Percentiles rank a stretch among this genome's conserved stretches.
phyloP scores from a whole-genome alignment of 2,329 filamentous ascomycete genomes.

The Phyllachora maydis region DNA sequence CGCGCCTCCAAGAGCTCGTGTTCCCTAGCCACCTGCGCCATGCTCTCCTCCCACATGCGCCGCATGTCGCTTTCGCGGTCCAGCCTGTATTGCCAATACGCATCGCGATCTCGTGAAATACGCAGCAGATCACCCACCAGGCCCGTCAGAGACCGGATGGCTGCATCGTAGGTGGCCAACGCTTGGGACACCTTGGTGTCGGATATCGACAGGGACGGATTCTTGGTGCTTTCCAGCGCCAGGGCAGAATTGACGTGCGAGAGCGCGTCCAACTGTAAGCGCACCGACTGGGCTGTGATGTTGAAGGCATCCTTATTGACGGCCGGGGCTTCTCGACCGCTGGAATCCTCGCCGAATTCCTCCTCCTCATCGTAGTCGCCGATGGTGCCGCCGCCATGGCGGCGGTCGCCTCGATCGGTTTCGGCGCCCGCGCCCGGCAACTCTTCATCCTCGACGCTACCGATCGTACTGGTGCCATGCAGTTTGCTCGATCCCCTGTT shows the following conservation, averaged over 20 bases:
- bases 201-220: slow-evolving; percentile 51
- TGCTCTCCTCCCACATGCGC: slow-evolving; percentile 96
- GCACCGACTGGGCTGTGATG: slow-evolving; percentile 90
- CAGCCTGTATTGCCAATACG: slow-evolving; percentile 90
- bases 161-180: slow-evolving; percentile 68
- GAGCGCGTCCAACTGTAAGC: slow-evolving; percentile 78
- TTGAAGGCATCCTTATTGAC: slow-evolving; percentile 85
- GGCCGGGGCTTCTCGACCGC: slow-evolving; percentile 51
- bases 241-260: slow-evolving; percentile 71
- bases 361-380: slow-evolving; percentile 44
- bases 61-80: slow-evolving; percentile 83
- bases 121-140: slow-evolving; percentile 73
- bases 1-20: slow-evolving; percentile 79
- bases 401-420: too few relatives aligned
- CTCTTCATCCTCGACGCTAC: slow-evolving; percentile 32
- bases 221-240: slow-evolving; percentile 46
- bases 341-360: slow-evolving; percentile 63
- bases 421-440: slow-evolving; percentile 24
- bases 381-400: slow-evolving; percentile 15
- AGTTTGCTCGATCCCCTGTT: slow-evolving; percentile 13
- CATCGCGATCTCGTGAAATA: slow-evolving; percentile 83
- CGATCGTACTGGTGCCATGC: slow-evolving; percentile 20
- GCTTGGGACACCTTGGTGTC: slow-evolving; percentile 62
- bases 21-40: slow-evolving; percentile 89
- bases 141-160: slow-evolving; percentile 69